A percentile compares a stretch with the other conserved stretches of the same genome.
Evolutionary conservation across 2,329 filamentous ascomycete genomes (phyloP).

Genomic region (Ascochyta fabae): DNA sequence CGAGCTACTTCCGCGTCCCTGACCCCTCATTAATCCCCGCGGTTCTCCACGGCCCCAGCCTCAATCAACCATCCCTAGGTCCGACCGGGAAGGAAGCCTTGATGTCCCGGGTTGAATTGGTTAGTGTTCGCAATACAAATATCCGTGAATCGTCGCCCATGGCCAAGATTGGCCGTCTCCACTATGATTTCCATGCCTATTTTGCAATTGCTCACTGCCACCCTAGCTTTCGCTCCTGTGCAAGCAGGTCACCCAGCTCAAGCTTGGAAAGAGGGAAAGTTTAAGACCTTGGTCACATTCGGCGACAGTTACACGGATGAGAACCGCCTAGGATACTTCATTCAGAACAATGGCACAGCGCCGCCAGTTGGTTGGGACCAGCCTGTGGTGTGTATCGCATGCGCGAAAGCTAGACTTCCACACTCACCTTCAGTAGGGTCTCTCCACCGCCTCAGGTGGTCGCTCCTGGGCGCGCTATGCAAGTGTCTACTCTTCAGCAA

Average conservation of each 20-base stretch:
- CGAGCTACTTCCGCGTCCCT: slow-evolving; percentile 18
- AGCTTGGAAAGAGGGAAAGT: slow-evolving; percentile 53
- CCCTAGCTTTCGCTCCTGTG: slow-evolving; percentile 27
- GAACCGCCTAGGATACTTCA: slow-evolving; percentile 69
- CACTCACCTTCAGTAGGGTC: slow-evolving; percentile 41
- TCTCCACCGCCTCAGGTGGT: slow-evolving; percentile 68
- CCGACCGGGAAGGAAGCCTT: slow-evolving; percentile 22
- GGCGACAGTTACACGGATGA: slow-evolving; percentile 82
- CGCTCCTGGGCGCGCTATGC: slow-evolving; percentile 73
- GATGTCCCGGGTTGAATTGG: slow-evolving; percentile 13
- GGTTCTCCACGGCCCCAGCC: slow-evolving; percentile 20
- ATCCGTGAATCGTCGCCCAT: slow-evolving; percentile 2
- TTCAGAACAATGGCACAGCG: slow-evolving; percentile 59
- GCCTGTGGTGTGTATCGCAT: slow-evolving; percentile 49
- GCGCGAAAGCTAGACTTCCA: neutral
- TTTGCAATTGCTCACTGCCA: slow-evolving; percentile 27
- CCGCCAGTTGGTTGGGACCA: slow-evolving; percentile 68
- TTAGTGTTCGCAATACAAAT: slow-evolving; percentile 23
- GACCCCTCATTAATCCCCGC: slow-evolving; percentile 20
- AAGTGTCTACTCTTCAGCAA: slow-evolving; percentile 63
- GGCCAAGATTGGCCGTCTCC: slow-evolving; percentile 2
- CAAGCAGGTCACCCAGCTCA: slow-evolving; percentile 18
- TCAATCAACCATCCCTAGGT: slow-evolving; percentile 15
- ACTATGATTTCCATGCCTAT: slow-evolving; percentile 21
- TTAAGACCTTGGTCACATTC: slow-evolving; percentile 71